A percentile compares a stretch with the other conserved stretches of the same genome.
These are phyloP conservation scores for Corymbia maculata DNA, from an alignment of 345 rosid genomes.

Conservation along the genomic window DNA sequence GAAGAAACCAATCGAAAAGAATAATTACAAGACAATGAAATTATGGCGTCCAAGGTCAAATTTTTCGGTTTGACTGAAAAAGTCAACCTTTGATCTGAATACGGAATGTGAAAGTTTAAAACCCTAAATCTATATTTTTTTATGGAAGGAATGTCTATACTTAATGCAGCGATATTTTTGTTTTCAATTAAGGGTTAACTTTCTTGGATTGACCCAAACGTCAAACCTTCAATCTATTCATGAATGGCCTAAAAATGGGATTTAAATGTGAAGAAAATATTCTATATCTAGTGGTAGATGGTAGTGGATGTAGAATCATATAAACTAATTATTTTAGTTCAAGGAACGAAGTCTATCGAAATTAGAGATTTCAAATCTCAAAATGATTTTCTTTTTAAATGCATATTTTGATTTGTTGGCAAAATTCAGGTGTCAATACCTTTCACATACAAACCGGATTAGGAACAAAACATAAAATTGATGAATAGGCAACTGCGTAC, in stretches of 20 bases:
- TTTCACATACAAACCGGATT: neutral
- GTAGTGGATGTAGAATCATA: neutral
- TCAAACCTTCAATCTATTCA: neutral
- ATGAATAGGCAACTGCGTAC: neutral
- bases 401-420: neutral
- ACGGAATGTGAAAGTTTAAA: too few species aligned
- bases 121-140: neutral
- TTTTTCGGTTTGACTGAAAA: neutral
- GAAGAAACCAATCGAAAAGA: neutral
- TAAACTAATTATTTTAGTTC: neutral
- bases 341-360: neutral
- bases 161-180: neutral
- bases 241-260: neutral
- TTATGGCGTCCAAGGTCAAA: too few species aligned
- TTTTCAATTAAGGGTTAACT: neutral
- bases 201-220: neutral
- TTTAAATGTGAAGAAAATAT: neutral
- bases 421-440: neutral
- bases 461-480: too few species aligned
- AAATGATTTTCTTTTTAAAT: neutral
- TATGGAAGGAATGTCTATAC: neutral
- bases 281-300: neutral
- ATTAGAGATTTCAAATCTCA: neutral
- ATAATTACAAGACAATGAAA: neutral
- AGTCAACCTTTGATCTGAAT: neutral